Percentiles rank a stretch among this genome's conserved stretches.
Evolutionary conservation across 1,139 yeast genomes (phyloP).

Genomic region (Arxiozyma telluris): DNA sequence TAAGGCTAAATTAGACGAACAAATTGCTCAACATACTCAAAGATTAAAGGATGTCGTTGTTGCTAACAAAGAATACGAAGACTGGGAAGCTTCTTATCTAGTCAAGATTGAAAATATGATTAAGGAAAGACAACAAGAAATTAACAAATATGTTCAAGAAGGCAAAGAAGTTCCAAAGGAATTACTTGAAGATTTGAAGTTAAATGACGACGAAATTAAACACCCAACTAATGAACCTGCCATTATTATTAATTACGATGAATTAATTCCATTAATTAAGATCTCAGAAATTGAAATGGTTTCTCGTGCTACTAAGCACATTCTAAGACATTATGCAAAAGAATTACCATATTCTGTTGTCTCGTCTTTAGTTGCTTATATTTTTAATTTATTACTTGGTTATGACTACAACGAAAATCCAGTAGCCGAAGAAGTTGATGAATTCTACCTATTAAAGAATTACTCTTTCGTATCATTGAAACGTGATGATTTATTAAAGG

Average conservation of each 20-base stretch:
- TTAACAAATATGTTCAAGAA: constrained; percentile 30
- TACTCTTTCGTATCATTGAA: constrained; percentile 41
- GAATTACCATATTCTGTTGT: constrained; percentile 47
- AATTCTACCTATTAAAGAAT: constrained; percentile 38
- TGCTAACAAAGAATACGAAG: constrained; percentile 31
- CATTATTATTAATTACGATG: constrained; percentile 24
- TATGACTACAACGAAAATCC: constrained; percentile 39
- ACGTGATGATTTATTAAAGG: constrained; percentile 37
- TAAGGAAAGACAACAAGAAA: constrained; percentile 34
- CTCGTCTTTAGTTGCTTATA: constrained; percentile 55
- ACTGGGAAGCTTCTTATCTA: constrained; percentile 28
- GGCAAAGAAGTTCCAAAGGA: constrained; percentile 32
- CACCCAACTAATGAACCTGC: constrained; percentile 31
- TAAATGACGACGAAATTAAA: constrained; percentile 33
- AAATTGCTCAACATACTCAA: constrained; percentile 23
- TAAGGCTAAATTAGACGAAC: constrained; percentile 23
- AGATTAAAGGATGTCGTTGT: constrained; percentile 24
- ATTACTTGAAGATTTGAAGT: constrained; percentile 29
- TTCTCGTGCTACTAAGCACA: constrained; percentile 71
- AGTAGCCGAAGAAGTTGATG: constrained; percentile 34
- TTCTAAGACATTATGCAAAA: constrained; percentile 45
- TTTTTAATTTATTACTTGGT: constrained; percentile 67
- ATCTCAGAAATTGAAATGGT: constrained; percentile 61
- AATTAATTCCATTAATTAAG: constrained; percentile 39
- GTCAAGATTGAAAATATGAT: constrained; percentile 35